Evolutionary conservation across 2,329 filamentous ascomycete genomes (phyloP).

Genomic region (Parasarocladium wereldwijsianum): DNA sequence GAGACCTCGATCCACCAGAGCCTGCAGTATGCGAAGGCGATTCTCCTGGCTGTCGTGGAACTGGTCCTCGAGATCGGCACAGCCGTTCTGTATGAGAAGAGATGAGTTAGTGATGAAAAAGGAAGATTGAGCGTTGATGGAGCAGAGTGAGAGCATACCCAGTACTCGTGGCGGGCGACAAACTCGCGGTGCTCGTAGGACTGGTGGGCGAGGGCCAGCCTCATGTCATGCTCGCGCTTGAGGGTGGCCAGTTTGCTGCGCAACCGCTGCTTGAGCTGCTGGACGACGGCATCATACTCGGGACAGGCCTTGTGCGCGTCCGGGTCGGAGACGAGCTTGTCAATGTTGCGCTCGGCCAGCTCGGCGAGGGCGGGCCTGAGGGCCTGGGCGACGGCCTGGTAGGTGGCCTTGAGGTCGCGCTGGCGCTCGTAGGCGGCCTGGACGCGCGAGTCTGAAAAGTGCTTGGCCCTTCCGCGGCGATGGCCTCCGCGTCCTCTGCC

Average conservation of each 20-base stretch:
- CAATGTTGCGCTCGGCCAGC: conserved; percentile 44
- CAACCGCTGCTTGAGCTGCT: conserved; percentile 27
- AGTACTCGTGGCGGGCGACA: conserved; percentile 19
- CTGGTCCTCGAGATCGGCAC: conserved; percentile 22
- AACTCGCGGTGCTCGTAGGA: conserved; percentile 18
- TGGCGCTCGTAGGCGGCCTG: conserved; percentile 49
- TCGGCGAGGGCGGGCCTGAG: conserved; percentile 52
- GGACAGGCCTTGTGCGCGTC: conserved; percentile 35
- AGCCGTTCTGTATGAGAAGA: conserved; percentile 18
- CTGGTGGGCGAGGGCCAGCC: conserved; percentile 21
- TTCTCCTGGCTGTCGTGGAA: conserved; percentile 31
- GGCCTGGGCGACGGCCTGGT: conserved; percentile 44
- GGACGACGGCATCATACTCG: conserved; percentile 36
- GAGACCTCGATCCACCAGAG: conserved; percentile 26
- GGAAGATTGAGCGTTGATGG: too few species aligned
- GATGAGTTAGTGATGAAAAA: too few species aligned
- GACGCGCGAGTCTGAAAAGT: conserved; percentile 36
- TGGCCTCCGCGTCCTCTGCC: conserved; percentile 19
- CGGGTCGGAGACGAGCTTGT: conserved; percentile 39
- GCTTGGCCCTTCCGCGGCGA: conserved; percentile 38
- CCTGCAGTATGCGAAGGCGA: conserved; percentile 28
- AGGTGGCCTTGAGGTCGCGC: conserved; percentile 50
- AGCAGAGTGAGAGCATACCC: conserved; percentile 18
- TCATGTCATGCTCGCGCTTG: conserved; percentile 18
- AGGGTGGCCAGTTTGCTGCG: conserved; percentile 16